Conservation (phyloP, 78 protist genomes). For the Chrysochromulina parva region DNA sequence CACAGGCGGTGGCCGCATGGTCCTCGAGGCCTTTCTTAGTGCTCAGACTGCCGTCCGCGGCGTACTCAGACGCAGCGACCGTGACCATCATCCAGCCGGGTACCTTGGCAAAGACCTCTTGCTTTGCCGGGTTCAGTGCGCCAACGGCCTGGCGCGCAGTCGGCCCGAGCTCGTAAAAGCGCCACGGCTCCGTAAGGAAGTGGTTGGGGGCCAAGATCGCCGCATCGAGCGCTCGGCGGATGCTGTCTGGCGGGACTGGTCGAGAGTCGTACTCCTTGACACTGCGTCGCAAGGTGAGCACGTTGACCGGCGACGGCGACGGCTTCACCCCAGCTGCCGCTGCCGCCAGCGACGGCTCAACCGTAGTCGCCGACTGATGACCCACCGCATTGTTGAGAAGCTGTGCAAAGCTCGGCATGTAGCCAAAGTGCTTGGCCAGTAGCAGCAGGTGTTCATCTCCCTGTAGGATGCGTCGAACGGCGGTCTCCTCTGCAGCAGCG, state of each 20-base stretch:
- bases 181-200: constrained; percentile 1
- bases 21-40: background rate
- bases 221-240: background rate
- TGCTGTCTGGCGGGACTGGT: background rate
- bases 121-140: background rate
- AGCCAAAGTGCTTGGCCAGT: too few relatives aligned
- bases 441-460: too few relatives aligned
- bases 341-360: too few relatives aligned
- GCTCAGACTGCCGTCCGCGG: background rate
- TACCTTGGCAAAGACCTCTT: background rate
- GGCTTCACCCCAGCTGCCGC: background rate
- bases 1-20: background rate
- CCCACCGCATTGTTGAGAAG: too few relatives aligned
- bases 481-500: too few relatives aligned
- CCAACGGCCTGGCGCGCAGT: background rate
- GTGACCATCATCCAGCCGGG: background rate
- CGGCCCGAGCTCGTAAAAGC: background rate
- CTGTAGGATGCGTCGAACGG: too few relatives aligned
- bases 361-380: too few relatives aligned
- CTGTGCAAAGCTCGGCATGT: too few relatives aligned
- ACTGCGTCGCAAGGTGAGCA: background rate
- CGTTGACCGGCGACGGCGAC: background rate
- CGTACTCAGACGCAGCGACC: background rate
- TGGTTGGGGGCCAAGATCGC: constrained; percentile 4
- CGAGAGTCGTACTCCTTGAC: background rate